Base-by-base conservation (phyloP, 177 flowering plant species). In the Vitis hybrid region DNA sequence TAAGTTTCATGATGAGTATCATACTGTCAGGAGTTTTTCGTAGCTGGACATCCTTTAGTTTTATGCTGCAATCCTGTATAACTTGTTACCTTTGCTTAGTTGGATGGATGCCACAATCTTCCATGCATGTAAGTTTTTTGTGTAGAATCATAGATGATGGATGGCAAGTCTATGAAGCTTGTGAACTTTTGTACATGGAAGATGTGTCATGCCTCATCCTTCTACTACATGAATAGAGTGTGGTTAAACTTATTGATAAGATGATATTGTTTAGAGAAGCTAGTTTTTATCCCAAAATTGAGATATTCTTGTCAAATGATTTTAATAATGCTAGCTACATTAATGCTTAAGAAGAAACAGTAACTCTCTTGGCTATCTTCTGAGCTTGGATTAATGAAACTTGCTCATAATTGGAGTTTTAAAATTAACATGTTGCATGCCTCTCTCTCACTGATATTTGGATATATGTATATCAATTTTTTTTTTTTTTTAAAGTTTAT, bases 381-480 rank as follows among this genome's bases (percentile, higher is more conserved):
- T 3, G 15, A 54, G 6, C 56, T 54, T 14, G 56, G 45, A 39
- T 39, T 54, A 2, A 5, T 15, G 1, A 17, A 54, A 14, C 17
- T 11, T 60, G 62, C 39, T 23, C 14, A 32, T 54, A 56, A 32
- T 50, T 48, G 66, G 14, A 63, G 26, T 63, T 63, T 51, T 64
- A 26, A 21, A 8, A 56, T 56, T 34, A 57, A 17, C 14, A n/a
- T 57, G 54, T 48, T 67, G 14, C 32, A 11, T n/a, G 21, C n/a
- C 23, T 48, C 21, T 56, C 45, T 6, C 18, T 56, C 48, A 11
- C 45, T 18, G 60, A n/a, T 1, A 17, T 56, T 66, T 56, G 54
- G 9, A 49, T 32, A 18, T 5, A 45, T 19, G 54, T 39, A 9
- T 45, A 30, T 3, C 39, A 3, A 1, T 15, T 11, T 61, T 6